Evolutionary conservation across 352 stramenopile genomes (phyloP).

Genomic region (Phytopythium sindhum): DNA sequence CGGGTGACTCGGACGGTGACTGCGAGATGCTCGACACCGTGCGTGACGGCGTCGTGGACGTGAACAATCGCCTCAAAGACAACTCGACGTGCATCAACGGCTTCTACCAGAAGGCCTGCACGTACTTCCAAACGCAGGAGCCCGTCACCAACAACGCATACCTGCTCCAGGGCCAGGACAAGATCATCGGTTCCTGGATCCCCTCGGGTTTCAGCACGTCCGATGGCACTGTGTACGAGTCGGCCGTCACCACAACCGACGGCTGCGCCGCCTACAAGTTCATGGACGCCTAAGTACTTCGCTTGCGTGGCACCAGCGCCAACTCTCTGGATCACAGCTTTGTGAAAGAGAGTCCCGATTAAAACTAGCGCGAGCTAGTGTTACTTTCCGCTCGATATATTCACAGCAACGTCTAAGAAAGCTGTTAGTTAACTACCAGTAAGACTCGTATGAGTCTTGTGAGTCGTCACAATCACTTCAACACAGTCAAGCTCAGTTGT

Average conservation of each 20-base stretch:
- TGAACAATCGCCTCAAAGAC: conserved; percentile 61
- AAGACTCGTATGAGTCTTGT: no score
- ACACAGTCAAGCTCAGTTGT: background rate
- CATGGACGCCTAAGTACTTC: conserved; percentile 17
- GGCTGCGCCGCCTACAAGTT: conserved; percentile 38
- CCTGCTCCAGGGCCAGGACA: conserved; percentile 60
- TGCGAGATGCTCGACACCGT: conserved; percentile 60
- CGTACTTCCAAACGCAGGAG: conserved; percentile 40
- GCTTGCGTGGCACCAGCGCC: background rate
- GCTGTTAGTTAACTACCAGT: no score
- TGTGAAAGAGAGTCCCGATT: background rate
- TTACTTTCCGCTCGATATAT: background rate
- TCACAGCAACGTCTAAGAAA: background rate
- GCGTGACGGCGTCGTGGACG: conserved; percentile 53
- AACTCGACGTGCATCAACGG: conserved; percentile 46
- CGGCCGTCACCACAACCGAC: conserved; percentile 31
- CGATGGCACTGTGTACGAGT: conserved; percentile 50
- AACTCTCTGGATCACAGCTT: background rate
- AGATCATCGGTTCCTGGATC: conserved; percentile 64
- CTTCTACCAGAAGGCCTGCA: conserved; percentile 60
- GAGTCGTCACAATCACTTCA: no score
- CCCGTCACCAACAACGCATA: conserved; percentile 44
- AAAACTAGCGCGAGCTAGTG: background rate
- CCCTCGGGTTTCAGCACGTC: conserved; percentile 57
- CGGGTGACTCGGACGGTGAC: conserved; percentile 54